Evolutionary conservation across 352 stramenopile species (phyloP).

Genomic region (Phytophthora lateralis): DNA sequence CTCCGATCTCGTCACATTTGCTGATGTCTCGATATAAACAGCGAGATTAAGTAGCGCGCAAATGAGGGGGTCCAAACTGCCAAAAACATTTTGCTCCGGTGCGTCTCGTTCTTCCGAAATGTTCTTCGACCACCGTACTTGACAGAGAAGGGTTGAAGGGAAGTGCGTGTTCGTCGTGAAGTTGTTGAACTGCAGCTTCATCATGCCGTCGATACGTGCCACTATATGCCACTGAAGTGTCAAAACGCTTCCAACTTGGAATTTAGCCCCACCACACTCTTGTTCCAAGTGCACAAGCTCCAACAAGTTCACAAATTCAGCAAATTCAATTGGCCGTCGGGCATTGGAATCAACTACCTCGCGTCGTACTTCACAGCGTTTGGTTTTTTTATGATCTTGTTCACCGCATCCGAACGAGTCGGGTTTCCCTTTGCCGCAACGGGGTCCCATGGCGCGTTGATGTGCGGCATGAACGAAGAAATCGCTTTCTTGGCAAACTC

Average conservation of each 20-base stretch:
- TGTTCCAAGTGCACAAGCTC: neutral
- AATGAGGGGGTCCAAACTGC: conserved; percentile 26
- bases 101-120: conserved; percentile 48
- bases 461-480: conserved; percentile 23
- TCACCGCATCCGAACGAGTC: conserved; percentile 22
- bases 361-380: neutral
- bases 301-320: neutral
- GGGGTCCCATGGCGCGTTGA: conserved; percentile 12
- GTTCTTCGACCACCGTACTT: conserved; percentile 32
- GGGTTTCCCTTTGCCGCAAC: conserved; percentile 13
- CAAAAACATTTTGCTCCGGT: conserved; percentile 29
- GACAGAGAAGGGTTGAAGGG: too few species aligned
- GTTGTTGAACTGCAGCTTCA: conserved; percentile 22
- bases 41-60: conserved; percentile 25
- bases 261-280: neutral
- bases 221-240: conserved; percentile 17
- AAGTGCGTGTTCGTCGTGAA: conserved; percentile 9
- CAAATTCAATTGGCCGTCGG: neutral
- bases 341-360: neutral
- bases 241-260: neutral
- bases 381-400: conserved; percentile 24
- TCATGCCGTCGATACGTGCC: conserved; percentile 15
- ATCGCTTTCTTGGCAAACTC: conserved; percentile 24
- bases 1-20: conserved; percentile 2
- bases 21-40: conserved; percentile 14